These are phyloP conservation scores for Orbilia javanica DNA, from an alignment of 2,329 filamentous ascomycete species.

Conservation along the genomic window DNA sequence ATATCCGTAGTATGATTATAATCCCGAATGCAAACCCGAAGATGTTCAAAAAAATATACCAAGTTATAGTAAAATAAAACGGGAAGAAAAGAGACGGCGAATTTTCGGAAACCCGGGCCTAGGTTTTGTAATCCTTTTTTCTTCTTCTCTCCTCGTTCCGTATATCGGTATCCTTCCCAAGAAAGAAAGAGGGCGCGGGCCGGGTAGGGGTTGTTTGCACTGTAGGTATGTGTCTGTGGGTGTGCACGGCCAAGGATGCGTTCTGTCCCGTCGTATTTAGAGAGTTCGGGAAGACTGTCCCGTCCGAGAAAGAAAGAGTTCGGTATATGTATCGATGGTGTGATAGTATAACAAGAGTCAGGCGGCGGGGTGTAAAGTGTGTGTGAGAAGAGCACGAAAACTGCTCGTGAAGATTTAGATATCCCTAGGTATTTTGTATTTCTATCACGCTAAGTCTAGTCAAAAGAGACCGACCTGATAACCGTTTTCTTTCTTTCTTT, in stretches of 20 bases:
- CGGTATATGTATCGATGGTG: slow-evolving; percentile 29
- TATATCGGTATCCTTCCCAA: slow-evolving; percentile 12
- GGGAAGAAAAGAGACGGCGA: slow-evolving; percentile 27
- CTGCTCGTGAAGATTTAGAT: slow-evolving; percentile 37
- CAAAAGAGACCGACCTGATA: background rate
- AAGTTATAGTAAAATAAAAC: background rate
- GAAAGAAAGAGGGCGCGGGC: slow-evolving; percentile 11
- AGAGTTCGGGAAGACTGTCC: slow-evolving; percentile 7
- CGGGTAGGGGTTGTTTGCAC: slow-evolving; percentile 3
- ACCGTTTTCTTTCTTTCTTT: background rate
- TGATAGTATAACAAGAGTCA: slow-evolving; percentile 40
- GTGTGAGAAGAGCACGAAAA: background rate
- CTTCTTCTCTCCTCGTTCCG: background rate
- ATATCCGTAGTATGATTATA: background rate
- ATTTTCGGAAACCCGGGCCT: slow-evolving; percentile 32
- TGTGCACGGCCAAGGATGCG: slow-evolving; percentile 3
- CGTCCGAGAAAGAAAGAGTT: slow-evolving; percentile 14
- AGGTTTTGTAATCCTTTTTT: slow-evolving; percentile 8
- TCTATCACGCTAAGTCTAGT: background rate
- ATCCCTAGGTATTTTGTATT: slow-evolving; percentile 28
- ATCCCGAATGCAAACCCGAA: too few species aligned
- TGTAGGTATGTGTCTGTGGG: background rate
- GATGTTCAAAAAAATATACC: background rate
- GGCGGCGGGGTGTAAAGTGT: background rate
- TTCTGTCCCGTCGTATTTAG: slow-evolving; percentile 11